These are phyloP conservation scores for Penicillium arizonense DNA, from an alignment of 495 filamentous ascomycete species.

Conservation along the genomic window DNA sequence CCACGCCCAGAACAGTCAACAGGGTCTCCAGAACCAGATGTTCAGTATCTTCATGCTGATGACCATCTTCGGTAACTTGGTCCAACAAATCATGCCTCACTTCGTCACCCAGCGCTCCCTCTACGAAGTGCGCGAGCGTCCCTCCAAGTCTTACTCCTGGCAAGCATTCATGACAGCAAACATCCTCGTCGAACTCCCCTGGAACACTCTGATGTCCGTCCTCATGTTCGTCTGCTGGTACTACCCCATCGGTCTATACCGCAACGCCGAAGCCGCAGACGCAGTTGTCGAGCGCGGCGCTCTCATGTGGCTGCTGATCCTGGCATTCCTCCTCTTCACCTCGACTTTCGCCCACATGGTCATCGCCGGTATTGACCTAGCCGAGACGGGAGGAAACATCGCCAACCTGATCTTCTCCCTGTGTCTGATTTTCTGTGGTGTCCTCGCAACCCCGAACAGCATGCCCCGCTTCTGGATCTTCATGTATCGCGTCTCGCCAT, in stretches of 20 bases:
- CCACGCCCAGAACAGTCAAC: conserved; percentile 65
- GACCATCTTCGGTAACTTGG: conserved; percentile 77
- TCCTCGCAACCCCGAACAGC: conserved; percentile 59
- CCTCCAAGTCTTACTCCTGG: conserved; percentile 75
- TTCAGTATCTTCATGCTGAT: conserved; percentile 88
- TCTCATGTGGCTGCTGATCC: conserved; percentile 57
- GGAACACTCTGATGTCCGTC: conserved; percentile 63
- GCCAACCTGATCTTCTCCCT: conserved; percentile 63
- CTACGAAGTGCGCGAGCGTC: conserved; percentile 71
- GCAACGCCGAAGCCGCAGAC: conserved; percentile 45
- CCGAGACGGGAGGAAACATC: conserved; percentile 61
- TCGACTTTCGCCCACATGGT: conserved; percentile 66
- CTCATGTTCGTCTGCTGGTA: conserved; percentile 66
- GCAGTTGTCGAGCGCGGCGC: conserved; percentile 50
- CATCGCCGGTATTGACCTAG: conserved; percentile 61
- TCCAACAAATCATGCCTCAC: conserved; percentile 75
- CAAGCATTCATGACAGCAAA: conserved; percentile 66
- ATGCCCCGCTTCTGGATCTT: conserved; percentile 81
- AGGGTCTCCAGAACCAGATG: conserved; percentile 89
- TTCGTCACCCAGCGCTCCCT: conserved; percentile 66
- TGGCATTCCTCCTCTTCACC: conserved; percentile 56
- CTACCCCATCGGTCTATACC: conserved; percentile 65
- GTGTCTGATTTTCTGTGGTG: conserved; percentile 61
- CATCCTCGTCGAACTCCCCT: conserved; percentile 74
- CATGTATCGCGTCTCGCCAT: conserved; percentile 75